phyloP scores from a whole-genome alignment of 2,329 filamentous ascomycete species.

The Cladosporium austrohemisphaericum region DNA sequence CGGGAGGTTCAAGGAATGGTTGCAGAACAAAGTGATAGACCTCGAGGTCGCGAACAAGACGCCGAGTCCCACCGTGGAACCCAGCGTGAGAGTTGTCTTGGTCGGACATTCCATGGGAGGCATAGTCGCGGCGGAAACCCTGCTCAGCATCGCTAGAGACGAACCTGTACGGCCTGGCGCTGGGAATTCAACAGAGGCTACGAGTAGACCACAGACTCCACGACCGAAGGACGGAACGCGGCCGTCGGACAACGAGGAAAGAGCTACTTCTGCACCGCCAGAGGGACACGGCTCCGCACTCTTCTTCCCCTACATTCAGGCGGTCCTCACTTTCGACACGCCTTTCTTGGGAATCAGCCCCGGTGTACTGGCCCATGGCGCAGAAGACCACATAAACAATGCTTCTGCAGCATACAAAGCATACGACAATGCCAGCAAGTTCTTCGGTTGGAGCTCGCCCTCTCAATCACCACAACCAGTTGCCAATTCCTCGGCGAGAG shows the following conservation, averaged over 20 bases:
- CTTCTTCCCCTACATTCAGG: constrained; percentile 93
- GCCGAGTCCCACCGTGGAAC: constrained; percentile 78
- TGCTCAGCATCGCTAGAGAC: constrained; percentile 70
- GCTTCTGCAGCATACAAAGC: constrained; percentile 66
- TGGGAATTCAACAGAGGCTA: constrained; percentile 2
- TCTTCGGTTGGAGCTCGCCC: constrained; percentile 49
- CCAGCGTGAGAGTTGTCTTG: constrained; percentile 75
- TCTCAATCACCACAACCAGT: constrained; percentile 21
- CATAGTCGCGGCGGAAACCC: constrained; percentile 86
- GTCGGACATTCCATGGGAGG: constrained; percentile 87
- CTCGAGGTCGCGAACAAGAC: constrained; percentile 80
- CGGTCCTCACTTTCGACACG: constrained; percentile 88
- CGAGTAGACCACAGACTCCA: constrained; percentile 13
- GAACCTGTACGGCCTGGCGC: constrained; percentile 39
- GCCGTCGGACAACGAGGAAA: constrained; percentile 8
- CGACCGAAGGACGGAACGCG: neutral
- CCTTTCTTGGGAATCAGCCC: constrained; percentile 81
- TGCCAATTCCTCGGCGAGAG: constrained; percentile 28
- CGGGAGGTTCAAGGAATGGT: constrained; percentile 71
- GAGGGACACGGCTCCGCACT: constrained; percentile 37
- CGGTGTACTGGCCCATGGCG: constrained; percentile 77
- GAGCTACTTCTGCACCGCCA: constrained; percentile 21
- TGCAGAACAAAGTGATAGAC: constrained; percentile 90
- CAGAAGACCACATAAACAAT: constrained; percentile 79
- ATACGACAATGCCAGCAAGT: constrained; percentile 58